Evolutionary conservation across 1,284 basidiomycete genomes (phyloP), one percentile per base, ranked within the genome.

Genomic region (Tilletia walkeri): DNA sequence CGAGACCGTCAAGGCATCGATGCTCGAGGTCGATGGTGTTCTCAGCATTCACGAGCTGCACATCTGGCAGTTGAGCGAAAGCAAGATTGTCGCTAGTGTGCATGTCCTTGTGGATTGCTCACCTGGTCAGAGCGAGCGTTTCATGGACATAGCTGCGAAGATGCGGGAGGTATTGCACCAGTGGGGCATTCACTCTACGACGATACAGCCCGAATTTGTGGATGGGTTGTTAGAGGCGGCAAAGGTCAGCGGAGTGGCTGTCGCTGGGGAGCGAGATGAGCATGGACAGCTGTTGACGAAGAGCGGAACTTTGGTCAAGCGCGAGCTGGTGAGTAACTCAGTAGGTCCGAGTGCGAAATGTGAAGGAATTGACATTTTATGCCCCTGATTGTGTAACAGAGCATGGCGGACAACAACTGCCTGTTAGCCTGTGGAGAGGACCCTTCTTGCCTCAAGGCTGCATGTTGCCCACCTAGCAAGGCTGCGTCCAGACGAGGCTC

Each of bases 61-160:
- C 85, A 89, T 99, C 69, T 99, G 96, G 96, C 94, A 96, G 82
- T 86, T 95, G 45, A 90, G 90, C 18, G 92, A 93, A 84, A 88
- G 87, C 74, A 97, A 96, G 82, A 89, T 94, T 67, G 92, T 99
- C 48, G 95, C 95, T 4, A 95, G 92, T 0, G 94, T 99, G 20
- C 96, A 99, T 85, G 92, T 99, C 65, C 88, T 93, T 73, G 90
- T 95, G 34, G 90, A 89, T 41, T 88, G 84, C 59, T 76, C 75
- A 6, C 70, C 69, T 2, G 74, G 73, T 3, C 92, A 96, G 79
- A 81, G 84, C 16, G 76, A 82, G 47, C 77, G 77, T 65, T 98
- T 97, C 84, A 97, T 97, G 92, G 88, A 88, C 4, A 89, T 96
- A 61, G 93, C 94, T 2, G 88, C 88, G 65, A 88, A 91, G 67